phyloP scores from a whole-genome alignment of 2,329 filamentous ascomycete species.

The Ascochyta koolunga region DNA sequence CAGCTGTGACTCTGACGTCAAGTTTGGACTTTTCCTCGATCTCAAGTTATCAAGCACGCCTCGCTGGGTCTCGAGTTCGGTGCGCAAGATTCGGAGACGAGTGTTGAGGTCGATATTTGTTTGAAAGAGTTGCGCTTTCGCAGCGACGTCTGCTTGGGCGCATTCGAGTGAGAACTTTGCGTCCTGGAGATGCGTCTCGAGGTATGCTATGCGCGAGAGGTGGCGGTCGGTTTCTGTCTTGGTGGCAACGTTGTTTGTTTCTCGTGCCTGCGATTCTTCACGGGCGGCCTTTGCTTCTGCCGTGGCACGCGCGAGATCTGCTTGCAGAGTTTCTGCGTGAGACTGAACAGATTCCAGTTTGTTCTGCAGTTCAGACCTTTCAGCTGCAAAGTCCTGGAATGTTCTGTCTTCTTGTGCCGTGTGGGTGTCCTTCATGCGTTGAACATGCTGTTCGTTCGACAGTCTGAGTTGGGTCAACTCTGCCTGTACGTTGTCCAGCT shows the following conservation, averaged over 20 bases:
- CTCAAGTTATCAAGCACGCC: conserved; percentile 4
- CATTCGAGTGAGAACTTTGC: conserved; percentile 36
- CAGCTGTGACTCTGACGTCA: conserved; percentile 11
- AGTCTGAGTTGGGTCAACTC: conserved; percentile 23
- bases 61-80: conserved; percentile 23
- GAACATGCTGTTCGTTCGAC: conserved; percentile 15
- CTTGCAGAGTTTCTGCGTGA: conserved; percentile 33
- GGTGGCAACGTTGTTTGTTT: not conserved
- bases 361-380: conserved; percentile 20
- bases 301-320: conserved; percentile 34
- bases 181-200: conserved; percentile 32
- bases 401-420: conserved; percentile 8
- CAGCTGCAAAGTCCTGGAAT: conserved; percentile 4
- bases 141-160: conserved; percentile 30
- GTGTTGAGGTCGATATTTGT: conserved; percentile 32
- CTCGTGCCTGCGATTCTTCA: conserved; percentile 27
- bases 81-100: conserved; percentile 26
- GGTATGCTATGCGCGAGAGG: conserved; percentile 15
- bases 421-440: not conserved
- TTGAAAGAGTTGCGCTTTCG: conserved; percentile 36
- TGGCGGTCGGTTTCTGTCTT: not conserved
- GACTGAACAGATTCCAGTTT: conserved; percentile 34
- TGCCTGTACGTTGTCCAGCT: conserved; percentile 22
- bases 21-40: not conserved
- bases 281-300: conserved; percentile 32